Conservation (phyloP, 2,329 filamentous ascomycete species). For the Pestalotiopsis sp. region DNA sequence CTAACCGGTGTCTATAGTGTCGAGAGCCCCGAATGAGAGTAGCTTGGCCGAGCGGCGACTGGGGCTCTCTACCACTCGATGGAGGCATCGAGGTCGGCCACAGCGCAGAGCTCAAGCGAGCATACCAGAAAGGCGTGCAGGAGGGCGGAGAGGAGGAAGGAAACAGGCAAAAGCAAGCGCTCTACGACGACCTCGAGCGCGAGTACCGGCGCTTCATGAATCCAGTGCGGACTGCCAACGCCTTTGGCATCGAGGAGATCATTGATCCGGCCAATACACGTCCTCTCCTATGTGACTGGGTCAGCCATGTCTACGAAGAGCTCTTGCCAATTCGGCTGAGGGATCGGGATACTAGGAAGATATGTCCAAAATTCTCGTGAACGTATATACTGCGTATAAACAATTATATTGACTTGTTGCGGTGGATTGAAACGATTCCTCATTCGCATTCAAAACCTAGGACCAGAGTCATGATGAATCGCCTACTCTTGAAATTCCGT, state of each 20-base stretch:
- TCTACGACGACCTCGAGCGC: conserved; percentile 59
- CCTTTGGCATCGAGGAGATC: conserved; percentile 66
- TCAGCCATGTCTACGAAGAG: conserved; percentile 48
- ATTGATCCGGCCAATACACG: conserved; percentile 64
- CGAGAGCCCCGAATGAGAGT: conserved; percentile 63
- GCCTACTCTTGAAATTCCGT: no score
- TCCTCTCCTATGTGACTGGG: conserved; percentile 57
- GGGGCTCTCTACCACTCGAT: conserved; percentile 64
- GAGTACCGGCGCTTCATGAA: conserved; percentile 67
- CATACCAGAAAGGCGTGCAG: conserved; percentile 27
- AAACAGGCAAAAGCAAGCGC: conserved; percentile 41
- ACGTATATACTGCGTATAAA: not conserved
- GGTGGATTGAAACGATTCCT: no score
- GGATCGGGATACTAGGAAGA: conserved; percentile 11
- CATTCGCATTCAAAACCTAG: no score
- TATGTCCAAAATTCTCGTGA: conserved; percentile 10
- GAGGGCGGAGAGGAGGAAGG: conserved; percentile 23
- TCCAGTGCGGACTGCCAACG: conserved; percentile 64
- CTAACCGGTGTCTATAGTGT: conserved; percentile 29
- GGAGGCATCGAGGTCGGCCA: conserved; percentile 69
- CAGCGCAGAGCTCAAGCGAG: conserved; percentile 56
- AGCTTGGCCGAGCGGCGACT: conserved; percentile 66
- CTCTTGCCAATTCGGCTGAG: conserved; percentile 2
- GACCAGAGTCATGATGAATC: no score
- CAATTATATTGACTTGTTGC: not conserved